Base-by-base conservation (phyloP, 192 early-diverging fungal genomes). In the Spinellus fusiger region DNA sequence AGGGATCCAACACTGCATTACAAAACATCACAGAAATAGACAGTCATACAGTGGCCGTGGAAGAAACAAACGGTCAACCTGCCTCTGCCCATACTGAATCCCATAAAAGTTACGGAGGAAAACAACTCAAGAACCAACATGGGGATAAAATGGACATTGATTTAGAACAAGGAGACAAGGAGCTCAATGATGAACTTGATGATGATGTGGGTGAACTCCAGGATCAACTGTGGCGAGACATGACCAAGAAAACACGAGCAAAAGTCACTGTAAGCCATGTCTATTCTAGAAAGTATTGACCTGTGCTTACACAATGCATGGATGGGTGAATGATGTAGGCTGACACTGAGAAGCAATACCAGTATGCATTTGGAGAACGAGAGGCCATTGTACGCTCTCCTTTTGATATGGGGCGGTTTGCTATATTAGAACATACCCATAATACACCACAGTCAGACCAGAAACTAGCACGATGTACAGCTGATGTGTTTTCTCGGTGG, bases 321-420 rank as follows among this genome's bases (percentile, higher is more conserved):
- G 49, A 47, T 12, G 44, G 22, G 6, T 16, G 18, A 22, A 29
- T 15, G 12, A 49, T 56, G 31, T 9, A 70, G 66, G 58, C 61
- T 8, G 57, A 65, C 5, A 54, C 66, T 10, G 73, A 78, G 46
- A 70, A 68, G 29, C 77, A 84, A 37, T 65, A 64, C 26, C 65
- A 71, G 18, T 49, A 73, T 13, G 77, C 71, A n/a, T 81, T 91
- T 56, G 69, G 70, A 29, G 85, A 88, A 4, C 75, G 79, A 15
- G 54, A 70, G 4, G 80, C 78, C n/a, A 28, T 83, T 4, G 59
- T 59, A 28, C 74, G 88, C 52, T 84, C 79, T 0, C 64, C 77
- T 3, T 65, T 74, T n/a, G 82, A 80, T 18, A 90, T 88, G 87
- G 73, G 73, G 23, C 71, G 76, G 25, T 85, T 79, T 12, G 44